Conservation (phyloP, 371 early-diverging fungal genomes). For the Saksenaea vasiformis region DNA sequence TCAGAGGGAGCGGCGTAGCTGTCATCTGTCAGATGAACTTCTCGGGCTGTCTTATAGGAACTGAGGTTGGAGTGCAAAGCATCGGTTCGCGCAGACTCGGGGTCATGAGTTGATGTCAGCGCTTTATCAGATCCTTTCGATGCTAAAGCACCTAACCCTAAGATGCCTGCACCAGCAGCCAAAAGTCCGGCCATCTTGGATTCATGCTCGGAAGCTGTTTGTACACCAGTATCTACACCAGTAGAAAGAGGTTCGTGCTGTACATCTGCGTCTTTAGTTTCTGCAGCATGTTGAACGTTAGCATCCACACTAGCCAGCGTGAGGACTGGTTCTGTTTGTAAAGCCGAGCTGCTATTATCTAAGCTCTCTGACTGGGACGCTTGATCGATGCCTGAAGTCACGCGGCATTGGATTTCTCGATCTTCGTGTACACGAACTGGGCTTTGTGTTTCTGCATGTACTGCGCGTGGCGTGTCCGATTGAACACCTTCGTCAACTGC, state of each 20-base stretch:
- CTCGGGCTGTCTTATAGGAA: background rate
- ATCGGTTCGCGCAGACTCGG: background rate
- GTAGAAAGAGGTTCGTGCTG: background rate
- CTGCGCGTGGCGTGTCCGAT: background rate
- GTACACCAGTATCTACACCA: background rate
- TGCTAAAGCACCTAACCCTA: slow-evolving; percentile 17
- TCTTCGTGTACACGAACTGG: background rate
- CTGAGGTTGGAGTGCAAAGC: background rate
- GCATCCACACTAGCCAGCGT: background rate
- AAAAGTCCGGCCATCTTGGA: slow-evolving; percentile 6
- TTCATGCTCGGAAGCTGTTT: background rate
- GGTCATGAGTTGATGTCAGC: background rate
- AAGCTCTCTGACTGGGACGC: slow-evolving; percentile 9
- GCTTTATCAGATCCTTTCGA: background rate
- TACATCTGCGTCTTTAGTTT: background rate
- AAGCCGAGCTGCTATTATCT: background rate
- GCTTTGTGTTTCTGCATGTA: background rate
- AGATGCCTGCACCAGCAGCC: slow-evolving; percentile 10
- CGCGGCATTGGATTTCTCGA: slow-evolving; percentile 12
- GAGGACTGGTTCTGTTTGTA: background rate
- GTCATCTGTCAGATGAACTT: background rate
- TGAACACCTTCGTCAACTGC: background rate
- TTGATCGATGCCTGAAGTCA: slow-evolving; percentile 11
- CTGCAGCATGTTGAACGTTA: background rate
- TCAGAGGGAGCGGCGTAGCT: background rate